A percentile compares a stretch with the other conserved stretches of the same genome.
These are phyloP conservation scores for Cydonia oblonga DNA, from an alignment of 331 rosid species.

Conservation along the genomic window DNA sequence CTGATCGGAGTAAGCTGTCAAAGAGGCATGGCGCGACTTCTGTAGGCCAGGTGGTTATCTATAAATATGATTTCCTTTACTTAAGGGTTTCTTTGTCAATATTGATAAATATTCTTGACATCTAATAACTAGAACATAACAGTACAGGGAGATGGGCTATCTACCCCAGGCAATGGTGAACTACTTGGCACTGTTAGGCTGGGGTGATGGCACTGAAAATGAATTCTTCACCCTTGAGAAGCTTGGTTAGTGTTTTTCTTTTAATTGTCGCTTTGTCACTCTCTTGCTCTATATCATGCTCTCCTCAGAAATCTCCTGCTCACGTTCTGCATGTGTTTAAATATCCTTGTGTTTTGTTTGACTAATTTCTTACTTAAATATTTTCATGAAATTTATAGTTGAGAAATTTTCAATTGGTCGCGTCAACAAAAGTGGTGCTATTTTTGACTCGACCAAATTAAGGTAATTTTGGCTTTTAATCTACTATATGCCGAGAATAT, in stretches of 20 bases:
- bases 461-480: conserved; percentile 34
- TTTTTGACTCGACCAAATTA: conserved; percentile 72
- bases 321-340: background rate
- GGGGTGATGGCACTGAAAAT: conserved; percentile 97
- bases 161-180: conserved; percentile 81
- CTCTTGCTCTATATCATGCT: background rate
- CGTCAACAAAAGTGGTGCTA: conserved; percentile 87
- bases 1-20: conserved; percentile 91
- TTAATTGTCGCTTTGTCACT: too few species aligned
- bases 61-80: background rate
- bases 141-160: conserved; percentile 93
- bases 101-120: background rate
- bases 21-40: conserved; percentile 99
- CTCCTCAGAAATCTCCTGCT: too few species aligned
- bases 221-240: conserved; percentile 71
- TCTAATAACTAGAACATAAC: conserved; percentile 20
- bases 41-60: conserved; percentile 75
- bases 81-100: background rate
- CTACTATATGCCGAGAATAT: background rate
- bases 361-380: conserved; percentile 11
- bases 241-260: conserved; percentile 80
- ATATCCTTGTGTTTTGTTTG: background rate
- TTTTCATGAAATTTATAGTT: conserved; percentile 38
- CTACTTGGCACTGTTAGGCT: conserved; percentile 88
- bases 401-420: conserved; percentile 77